Conservation (phyloP, 371 early-diverging fungal species). For the Astathelohania contejeani region DNA sequence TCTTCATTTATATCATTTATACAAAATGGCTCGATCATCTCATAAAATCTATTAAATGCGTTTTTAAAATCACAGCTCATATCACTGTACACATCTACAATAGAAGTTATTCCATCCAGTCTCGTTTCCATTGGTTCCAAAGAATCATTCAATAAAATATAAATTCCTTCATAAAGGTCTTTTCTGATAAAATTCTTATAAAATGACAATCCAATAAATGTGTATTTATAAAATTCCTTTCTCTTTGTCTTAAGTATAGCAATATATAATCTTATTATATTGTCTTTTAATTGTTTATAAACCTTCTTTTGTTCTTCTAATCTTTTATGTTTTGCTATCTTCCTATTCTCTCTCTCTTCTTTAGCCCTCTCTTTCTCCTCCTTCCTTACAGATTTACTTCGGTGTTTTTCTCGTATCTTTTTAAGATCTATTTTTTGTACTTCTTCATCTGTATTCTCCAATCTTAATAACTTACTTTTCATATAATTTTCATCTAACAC, state of each 20-base stretch:
- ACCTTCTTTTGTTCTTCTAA: slow-evolving; percentile 7
- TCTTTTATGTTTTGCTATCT: background rate
- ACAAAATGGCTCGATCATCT: slow-evolving; percentile 9
- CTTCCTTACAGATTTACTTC: too few relatives aligned
- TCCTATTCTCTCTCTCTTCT: slow-evolving; percentile 19
- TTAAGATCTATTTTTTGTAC: slow-evolving; percentile 4
- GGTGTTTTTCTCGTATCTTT: slow-evolving; percentile 3
- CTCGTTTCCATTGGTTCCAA: too few relatives aligned
- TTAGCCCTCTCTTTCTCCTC: too few relatives aligned
- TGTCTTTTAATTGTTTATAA: slow-evolving; percentile 25
- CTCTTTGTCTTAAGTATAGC: slow-evolving; percentile 21
- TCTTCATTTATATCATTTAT: slow-evolving; percentile 5
- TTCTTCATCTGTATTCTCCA: slow-evolving; percentile 4
- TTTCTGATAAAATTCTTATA: slow-evolving; percentile 27
- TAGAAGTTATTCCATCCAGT: slow-evolving; percentile 9
- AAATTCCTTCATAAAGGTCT: slow-evolving; percentile 35
- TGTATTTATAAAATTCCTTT: slow-evolving; percentile 18
- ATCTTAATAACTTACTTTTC: slow-evolving; percentile 12
- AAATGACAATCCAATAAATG: slow-evolving; percentile 26
- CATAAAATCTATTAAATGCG: slow-evolving; percentile 14
- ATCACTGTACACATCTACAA: slow-evolving; percentile 18
- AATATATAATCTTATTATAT: slow-evolving; percentile 29
- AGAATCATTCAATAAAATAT: slow-evolving; percentile 26
- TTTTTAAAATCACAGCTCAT: slow-evolving; percentile 25
- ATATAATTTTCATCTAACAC: slow-evolving; percentile 10